These are phyloP conservation scores for Fragilaria radians DNA, from an alignment of 108 stramenopile species.

Conservation along the genomic window DNA sequence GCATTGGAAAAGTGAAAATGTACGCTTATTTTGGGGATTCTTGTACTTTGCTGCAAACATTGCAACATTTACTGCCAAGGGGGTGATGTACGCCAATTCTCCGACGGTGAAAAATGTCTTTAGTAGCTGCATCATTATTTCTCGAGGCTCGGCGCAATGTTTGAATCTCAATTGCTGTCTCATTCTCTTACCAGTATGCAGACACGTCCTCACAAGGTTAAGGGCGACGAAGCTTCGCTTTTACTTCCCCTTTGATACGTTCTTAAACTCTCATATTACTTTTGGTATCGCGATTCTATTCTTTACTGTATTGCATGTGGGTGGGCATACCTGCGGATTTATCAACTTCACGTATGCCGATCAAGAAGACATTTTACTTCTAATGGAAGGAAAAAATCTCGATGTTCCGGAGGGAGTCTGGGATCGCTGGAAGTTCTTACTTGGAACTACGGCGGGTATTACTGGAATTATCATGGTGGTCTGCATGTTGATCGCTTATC, in stretches of 20 bases:
- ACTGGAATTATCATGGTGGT: conserved; percentile 9
- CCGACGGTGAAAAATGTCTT: conserved; percentile 6
- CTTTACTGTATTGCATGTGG: conserved; percentile 2
- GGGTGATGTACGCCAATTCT: not conserved
- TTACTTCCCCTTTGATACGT: conserved; percentile 9
- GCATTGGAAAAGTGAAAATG: conserved; percentile 2
- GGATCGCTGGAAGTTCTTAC: conserved; percentile 7
- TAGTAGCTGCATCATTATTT: conserved; percentile 12
- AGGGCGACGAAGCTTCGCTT: conserved; percentile 3
- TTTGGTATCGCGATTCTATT: conserved; percentile 5
- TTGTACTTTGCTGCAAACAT: conserved; percentile 12
- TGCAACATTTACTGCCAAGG: conserved; percentile 5
- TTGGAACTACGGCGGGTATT: conserved; percentile 3
- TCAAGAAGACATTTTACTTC: conserved; percentile 5
- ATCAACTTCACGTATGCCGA: conserved; percentile 2
- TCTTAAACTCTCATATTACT: conserved; percentile 3
- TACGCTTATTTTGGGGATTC: not conserved
- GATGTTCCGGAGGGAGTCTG: not conserved
- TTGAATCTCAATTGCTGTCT: conserved; percentile 7
- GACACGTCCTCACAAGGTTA: conserved; percentile 5
- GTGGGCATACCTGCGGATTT: conserved; percentile 9
- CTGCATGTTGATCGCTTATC: conserved; percentile 5
- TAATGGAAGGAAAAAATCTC: conserved; percentile 5
- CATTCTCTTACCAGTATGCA: conserved; percentile 10
- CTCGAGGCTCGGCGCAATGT: conserved; percentile 5